Percentiles rank a stretch among this genome's conserved stretches.
Evolutionary conservation across 176 grass and related monocot genomes (phyloP).

Genomic region (barley (Hordeum vulgare)): DNA sequence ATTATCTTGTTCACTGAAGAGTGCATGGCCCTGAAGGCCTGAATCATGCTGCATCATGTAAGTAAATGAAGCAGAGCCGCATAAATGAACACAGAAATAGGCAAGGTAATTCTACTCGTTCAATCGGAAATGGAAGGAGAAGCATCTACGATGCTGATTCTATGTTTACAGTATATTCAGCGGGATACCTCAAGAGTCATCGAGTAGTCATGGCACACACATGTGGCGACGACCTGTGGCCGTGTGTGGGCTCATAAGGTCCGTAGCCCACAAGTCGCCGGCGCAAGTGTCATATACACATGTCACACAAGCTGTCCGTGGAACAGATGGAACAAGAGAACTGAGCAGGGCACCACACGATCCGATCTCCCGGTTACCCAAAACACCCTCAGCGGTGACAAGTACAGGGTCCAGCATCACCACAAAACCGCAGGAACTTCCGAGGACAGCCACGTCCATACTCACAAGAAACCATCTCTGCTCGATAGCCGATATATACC

Average conservation of each 20-base stretch:
- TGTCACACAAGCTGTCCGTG: background rate
- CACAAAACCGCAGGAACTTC: constrained; percentile 10
- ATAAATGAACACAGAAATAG: background rate
- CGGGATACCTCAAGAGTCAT: background rate
- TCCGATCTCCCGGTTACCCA: background rate
- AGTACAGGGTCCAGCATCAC: background rate
- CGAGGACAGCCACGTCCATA: constrained; percentile 11
- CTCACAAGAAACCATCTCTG: background rate
- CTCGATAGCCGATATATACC: constrained; percentile 13
- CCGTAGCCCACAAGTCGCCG: background rate
- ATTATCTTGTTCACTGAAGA: background rate
- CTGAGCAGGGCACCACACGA: constrained; percentile 15
- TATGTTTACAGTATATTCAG: no score
- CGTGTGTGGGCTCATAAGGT: background rate
- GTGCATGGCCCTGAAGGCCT: background rate
- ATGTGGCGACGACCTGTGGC: background rate
- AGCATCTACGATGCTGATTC: constrained; percentile 27
- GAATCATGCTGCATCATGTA: background rate
- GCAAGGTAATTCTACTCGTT: background rate
- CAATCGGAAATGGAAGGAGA: background rate
- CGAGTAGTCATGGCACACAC: background rate
- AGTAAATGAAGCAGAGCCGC: background rate
- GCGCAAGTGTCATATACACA: background rate
- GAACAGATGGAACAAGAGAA: background rate
- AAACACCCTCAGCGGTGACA: background rate